phyloP scores from a whole-genome alignment of 441 rosid species.

The Pelargonium citronellum region DNA sequence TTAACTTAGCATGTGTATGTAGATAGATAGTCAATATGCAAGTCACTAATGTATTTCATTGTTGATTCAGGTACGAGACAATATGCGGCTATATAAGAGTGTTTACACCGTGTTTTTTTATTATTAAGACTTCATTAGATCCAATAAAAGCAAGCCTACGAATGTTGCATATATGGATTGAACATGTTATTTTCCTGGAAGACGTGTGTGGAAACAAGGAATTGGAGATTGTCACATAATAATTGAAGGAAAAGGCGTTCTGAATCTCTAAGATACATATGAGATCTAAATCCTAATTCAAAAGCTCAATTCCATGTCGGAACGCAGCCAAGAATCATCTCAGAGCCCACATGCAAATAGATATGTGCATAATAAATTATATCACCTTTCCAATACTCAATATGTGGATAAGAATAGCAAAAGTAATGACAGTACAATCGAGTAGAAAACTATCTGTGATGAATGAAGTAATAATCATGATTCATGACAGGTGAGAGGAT shows the following conservation, averaged over 20 bases:
- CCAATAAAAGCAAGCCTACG: not conserved
- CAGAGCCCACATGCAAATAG: too few species aligned
- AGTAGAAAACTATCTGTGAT: not conserved
- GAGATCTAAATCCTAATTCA: too few species aligned
- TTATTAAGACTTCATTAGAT: too few species aligned
- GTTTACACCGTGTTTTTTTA: not conserved
- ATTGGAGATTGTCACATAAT: too few species aligned
- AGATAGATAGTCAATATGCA: not conserved
- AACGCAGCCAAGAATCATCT: too few species aligned
- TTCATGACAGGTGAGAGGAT: not conserved
- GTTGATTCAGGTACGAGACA: not conserved
- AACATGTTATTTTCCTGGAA: too few species aligned
- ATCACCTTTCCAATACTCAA: not conserved
- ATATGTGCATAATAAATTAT: too few species aligned
- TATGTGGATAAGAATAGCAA: not conserved
- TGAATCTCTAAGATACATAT: too few species aligned
- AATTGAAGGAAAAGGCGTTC: too few species aligned
- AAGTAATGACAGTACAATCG: not conserved
- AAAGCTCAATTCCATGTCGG: too few species aligned
- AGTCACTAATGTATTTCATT: not conserved
- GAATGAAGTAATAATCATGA: not conserved
- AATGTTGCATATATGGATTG: not conserved
- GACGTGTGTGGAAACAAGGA: too few species aligned
- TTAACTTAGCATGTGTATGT: not conserved
- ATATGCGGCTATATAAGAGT: not conserved